Evolutionary conservation across 257 asterid species (phyloP).

Genomic region (Solanum lignicaule): DNA sequence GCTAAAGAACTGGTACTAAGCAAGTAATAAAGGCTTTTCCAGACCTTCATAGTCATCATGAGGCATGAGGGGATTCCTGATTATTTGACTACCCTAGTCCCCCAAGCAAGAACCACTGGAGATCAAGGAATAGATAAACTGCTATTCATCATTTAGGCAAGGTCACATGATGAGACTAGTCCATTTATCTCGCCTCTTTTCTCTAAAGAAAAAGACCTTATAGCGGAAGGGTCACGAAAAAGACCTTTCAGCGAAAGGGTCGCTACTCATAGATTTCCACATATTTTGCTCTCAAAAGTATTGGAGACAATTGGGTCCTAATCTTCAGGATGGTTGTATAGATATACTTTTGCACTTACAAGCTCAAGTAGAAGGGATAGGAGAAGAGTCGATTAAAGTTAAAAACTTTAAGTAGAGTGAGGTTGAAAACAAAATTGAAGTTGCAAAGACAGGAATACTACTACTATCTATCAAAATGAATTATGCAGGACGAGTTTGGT

Average conservation of each 20-base stretch:
- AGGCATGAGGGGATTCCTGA: neutral
- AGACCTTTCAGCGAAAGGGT: neutral
- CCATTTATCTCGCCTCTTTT: neutral
- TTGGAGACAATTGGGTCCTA: neutral
- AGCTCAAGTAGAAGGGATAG: neutral
- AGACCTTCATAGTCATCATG: neutral
- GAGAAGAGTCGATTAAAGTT: neutral
- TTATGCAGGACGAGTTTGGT: neutral
- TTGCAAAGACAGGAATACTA: neutral
- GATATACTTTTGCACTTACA: neutral
- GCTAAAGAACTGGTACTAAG: neutral
- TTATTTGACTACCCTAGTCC: neutral
- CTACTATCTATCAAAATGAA: neutral
- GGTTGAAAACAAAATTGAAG: neutral
- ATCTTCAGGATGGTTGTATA: neutral
- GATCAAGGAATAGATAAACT: neutral
- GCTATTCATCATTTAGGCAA: neutral
- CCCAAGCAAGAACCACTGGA: neutral
- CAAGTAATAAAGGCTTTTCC: neutral
- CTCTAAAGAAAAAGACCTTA: neutral
- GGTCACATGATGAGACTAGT: neutral
- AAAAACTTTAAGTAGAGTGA: neutral
- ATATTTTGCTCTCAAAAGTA: neutral
- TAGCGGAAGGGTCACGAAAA: neutral
- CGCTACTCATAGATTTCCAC: neutral